Evolutionary conservation across 495 filamentous ascomycete species (phyloP).

Genomic region (Talaromyces nanjingensis): DNA sequence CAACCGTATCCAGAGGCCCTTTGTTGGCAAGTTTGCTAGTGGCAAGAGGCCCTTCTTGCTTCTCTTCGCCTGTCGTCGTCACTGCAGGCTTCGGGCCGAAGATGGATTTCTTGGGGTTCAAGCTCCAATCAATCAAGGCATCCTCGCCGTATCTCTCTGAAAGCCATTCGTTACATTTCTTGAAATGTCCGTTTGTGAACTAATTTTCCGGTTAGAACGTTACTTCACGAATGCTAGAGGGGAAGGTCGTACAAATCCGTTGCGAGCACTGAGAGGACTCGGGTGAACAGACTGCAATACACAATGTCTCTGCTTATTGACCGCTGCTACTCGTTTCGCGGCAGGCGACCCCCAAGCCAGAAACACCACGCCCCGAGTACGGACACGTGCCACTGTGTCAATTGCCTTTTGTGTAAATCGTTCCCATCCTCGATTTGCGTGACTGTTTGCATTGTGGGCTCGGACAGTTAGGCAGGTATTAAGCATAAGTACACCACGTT

Average conservation of each 20-base stretch:
- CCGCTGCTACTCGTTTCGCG: conserved; percentile 58
- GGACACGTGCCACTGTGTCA: conserved; percentile 69
- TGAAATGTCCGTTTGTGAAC: conserved; percentile 85
- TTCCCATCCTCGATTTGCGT: conserved; percentile 85
- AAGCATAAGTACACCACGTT: conserved; percentile 81
- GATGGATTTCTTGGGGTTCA: conserved; percentile 38
- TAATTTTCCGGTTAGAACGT: conserved; percentile 18
- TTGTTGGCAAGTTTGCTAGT: conserved; percentile 8
- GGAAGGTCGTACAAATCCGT: conserved; percentile 56
- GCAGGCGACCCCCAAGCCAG: conserved; percentile 87
- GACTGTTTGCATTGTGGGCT: conserved; percentile 76
- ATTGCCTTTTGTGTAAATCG: conserved; percentile 84
- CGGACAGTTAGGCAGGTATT: conserved; percentile 92
- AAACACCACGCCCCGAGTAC: conserved; percentile 80
- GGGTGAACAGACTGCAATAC: conserved; percentile 85
- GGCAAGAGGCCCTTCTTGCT: conserved; percentile 3
- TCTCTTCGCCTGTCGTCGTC: background rate
- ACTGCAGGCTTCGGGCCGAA: background rate
- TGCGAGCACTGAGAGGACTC: conserved; percentile 72
- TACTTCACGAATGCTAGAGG: background rate
- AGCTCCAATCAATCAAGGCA: conserved; percentile 79
- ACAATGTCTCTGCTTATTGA: conserved; percentile 65
- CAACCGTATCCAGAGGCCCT: background rate
- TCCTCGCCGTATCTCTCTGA: conserved; percentile 65
- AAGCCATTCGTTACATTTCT: conserved; percentile 85